Base-by-base conservation (phyloP, 163 green algal species). In the Picocystis sp. region DNA sequence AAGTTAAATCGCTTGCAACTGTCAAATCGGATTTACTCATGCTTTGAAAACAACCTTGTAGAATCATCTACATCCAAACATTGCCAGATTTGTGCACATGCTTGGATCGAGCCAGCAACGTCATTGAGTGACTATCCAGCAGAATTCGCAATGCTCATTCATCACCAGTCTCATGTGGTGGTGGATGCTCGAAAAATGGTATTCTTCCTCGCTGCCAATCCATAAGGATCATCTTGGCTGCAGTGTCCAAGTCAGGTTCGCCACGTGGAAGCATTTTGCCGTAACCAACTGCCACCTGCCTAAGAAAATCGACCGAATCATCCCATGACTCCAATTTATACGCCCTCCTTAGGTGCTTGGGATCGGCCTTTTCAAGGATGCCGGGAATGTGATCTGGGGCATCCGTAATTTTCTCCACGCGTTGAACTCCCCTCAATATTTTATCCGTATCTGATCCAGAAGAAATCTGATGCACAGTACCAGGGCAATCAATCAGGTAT, bases 401-500 rank as follows among this genome's bases (percentile, higher is more conserved):
- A 63, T 96, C 83, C 58, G 94, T 84, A 25, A 77, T 50, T 34
- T 65, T 70, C 2, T 23, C 44, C 1, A 75, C 53, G 9, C 69
- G 57, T 22, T 52, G 34, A 50, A 98, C 89, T 1, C 89, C 89
- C 65, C 92, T 89, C 10, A 79, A 67, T 13, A 81, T 62, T 17
- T 60, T 80, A 43, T 92, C 76, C n/a, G 54, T 69, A 21, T 80
- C 64, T n/a, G 62, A 70, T 70, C 96, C 87, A 3, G 67, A 71
- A 9, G 69, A 84, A 54, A 75, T 69, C 66, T 88, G 79, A 75
- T 97, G 93, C 29, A 99, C 90, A 17, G 97, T 84, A 22, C 90
- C 90, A 0, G 90, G 90, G 69, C 86, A 96, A 77, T 99, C 90
- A 56, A 99, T 97, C 43, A 96, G 81, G 75, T 94, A 95, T 70